Percentiles rank a stretch among this genome's conserved stretches.
Evolutionary conservation across 148 eudicot species (phyloP).

Genomic region (Camellia lanceoleosa): DNA sequence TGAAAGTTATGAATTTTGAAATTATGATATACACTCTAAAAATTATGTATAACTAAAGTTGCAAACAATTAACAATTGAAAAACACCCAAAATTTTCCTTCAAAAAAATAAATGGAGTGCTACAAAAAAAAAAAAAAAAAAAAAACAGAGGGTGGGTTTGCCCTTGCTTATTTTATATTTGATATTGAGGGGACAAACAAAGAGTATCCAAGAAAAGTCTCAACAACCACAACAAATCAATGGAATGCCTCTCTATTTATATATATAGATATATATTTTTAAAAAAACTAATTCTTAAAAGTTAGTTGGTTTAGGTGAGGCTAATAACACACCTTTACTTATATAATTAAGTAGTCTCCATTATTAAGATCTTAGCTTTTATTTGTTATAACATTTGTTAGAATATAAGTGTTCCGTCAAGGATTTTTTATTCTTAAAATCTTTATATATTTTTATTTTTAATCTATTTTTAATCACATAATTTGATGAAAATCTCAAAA

Average conservation of each 20-base stretch:
- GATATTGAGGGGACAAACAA: conserved; percentile 6
- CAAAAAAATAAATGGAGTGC: background rate
- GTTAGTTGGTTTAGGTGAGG: conserved; percentile 27
- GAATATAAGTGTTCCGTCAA: no score
- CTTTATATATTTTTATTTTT: background rate
- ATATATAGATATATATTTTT: background rate
- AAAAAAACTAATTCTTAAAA: background rate
- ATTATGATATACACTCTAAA: background rate
- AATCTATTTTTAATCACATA: background rate
- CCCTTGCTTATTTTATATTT: background rate
- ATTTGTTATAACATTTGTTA: background rate
- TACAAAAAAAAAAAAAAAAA: background rate
- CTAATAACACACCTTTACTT: background rate
- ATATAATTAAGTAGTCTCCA: background rate
- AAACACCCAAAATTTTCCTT: background rate
- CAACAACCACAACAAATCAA: conserved; percentile 12
- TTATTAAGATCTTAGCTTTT: background rate
- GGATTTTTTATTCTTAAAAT: background rate
- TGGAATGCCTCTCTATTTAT: background rate
- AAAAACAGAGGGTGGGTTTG: background rate
- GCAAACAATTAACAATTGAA: background rate
- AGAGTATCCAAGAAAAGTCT: conserved; percentile 25
- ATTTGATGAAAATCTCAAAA: no score
- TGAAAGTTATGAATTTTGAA: no score
- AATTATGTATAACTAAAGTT: no score